Conservation (phyloP, 208 protist genomes). For the Leishmania lainsoni region DNA sequence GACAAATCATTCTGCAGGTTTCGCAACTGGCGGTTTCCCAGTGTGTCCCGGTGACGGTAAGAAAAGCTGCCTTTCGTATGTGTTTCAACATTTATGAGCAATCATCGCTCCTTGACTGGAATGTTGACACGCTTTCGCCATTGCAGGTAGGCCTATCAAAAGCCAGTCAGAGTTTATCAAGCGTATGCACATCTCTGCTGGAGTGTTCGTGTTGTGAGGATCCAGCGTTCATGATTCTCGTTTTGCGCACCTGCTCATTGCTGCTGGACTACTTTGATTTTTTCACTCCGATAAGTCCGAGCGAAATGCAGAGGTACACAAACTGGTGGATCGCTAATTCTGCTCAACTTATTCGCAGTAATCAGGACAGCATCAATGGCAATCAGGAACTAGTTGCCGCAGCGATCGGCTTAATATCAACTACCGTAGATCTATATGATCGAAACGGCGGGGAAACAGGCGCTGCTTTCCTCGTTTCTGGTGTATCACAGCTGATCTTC, state of each 20-base stretch:
- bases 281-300: slow-evolving; percentile 42
- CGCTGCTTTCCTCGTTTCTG: slow-evolving; percentile 43
- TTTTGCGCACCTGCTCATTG: slow-evolving; percentile 71
- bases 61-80: slow-evolving; percentile 87
- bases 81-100: slow-evolving; percentile 88
- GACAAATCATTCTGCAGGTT: slow-evolving; percentile 69
- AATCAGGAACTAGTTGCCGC: slow-evolving; percentile 59
- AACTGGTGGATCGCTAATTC: slow-evolving; percentile 59
- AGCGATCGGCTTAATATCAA: slow-evolving; percentile 70
- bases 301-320: slow-evolving; percentile 38
- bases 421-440: slow-evolving; percentile 62
- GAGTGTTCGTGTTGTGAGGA: slow-evolving; percentile 59
- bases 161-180: slow-evolving; percentile 57
- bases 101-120: slow-evolving; percentile 82
- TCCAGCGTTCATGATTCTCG: slow-evolving; percentile 51
- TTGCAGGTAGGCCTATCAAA: slow-evolving; percentile 73
- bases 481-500: slow-evolving; percentile 39
- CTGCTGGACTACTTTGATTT: slow-evolving; percentile 89
- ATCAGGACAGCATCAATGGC: slow-evolving; percentile 25
- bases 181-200: slow-evolving; percentile 70
- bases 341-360: slow-evolving; percentile 46
- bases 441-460: slow-evolving; percentile 57
- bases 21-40: slow-evolving; percentile 43
- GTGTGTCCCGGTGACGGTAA: slow-evolving; percentile 36
- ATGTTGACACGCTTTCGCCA: slow-evolving; percentile 75